These are phyloP conservation scores for Phytopythium ostracodes DNA, from an alignment of 352 stramenopile species.

Conservation along the genomic window DNA sequence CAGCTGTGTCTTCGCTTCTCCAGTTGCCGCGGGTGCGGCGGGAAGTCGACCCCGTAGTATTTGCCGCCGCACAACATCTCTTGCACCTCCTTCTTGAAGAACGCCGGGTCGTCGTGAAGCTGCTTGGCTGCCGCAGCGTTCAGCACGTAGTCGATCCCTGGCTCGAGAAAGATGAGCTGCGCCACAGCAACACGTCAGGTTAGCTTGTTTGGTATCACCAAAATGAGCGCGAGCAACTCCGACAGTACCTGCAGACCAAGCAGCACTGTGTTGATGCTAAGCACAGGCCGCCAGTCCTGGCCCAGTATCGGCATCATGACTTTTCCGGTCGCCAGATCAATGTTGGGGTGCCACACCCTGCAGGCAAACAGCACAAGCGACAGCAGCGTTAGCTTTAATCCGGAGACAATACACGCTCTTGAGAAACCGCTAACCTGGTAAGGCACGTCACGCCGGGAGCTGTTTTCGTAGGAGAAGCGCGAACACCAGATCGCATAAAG, in stretches of 20 bases:
- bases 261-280: constrained; percentile 85
- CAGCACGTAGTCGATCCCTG: constrained; percentile 62
- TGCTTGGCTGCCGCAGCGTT: constrained; percentile 52
- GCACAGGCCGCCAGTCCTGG: constrained; percentile 79
- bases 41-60: constrained; percentile 64
- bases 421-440: constrained; percentile 37
- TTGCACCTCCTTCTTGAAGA: constrained; percentile 55
- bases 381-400: constrained; percentile 4
- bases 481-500: background rate
- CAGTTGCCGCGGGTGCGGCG: constrained; percentile 46
- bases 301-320: constrained; percentile 87
- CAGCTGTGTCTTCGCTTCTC: constrained; percentile 48
- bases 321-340: constrained; percentile 64
- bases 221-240: background rate
- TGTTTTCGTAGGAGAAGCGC: constrained; percentile 14
- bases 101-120: constrained; percentile 36
- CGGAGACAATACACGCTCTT: background rate
- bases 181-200: background rate
- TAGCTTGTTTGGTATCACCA: background rate
- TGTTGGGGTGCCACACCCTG: constrained; percentile 85
- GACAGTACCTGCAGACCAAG: constrained; percentile 67
- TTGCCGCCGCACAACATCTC: constrained; percentile 59
- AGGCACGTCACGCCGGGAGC: constrained; percentile 67
- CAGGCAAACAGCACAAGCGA: constrained; percentile 11
- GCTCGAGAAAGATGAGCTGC: constrained; percentile 80